Conservation (phyloP, 495 filamentous ascomycete species). For the Talaromyces nanjingensis region DNA sequence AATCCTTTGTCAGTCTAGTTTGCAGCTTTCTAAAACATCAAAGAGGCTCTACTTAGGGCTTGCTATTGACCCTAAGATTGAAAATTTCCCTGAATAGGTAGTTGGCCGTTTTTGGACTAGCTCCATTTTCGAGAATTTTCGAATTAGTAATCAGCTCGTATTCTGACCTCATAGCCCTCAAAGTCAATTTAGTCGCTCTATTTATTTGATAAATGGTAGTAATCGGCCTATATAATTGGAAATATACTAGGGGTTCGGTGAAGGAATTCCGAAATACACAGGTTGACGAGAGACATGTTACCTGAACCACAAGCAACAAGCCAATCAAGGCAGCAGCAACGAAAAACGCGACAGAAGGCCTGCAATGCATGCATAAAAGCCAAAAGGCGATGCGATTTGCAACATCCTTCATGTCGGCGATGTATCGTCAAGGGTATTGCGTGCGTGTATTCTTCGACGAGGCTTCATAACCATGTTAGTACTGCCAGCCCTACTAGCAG, state of each 20-base stretch:
- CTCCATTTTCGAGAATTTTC: not conserved
- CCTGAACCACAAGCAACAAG: not conserved
- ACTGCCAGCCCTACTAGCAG: not conserved
- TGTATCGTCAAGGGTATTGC: constrained; percentile 32
- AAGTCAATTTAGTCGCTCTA: no score
- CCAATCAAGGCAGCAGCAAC: not conserved
- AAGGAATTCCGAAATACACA: not conserved
- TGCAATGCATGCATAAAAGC: constrained; percentile 45
- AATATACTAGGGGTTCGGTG: not conserved
- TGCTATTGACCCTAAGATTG: not conserved
- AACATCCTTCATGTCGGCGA: constrained; percentile 39
- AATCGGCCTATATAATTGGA: not conserved
- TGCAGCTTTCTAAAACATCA: not conserved
- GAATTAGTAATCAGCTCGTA: not conserved
- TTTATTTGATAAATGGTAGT: no score
- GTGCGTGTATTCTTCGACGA: constrained; percentile 34
- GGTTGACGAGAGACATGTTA: not conserved
- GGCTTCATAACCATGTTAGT: not conserved
- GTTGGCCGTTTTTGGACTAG: not conserved
- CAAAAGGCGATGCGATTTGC: constrained; percentile 46
- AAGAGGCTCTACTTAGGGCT: not conserved
- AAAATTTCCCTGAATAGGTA: not conserved
- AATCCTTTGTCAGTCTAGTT: not conserved
- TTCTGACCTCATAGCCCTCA: not conserved
- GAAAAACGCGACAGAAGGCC: constrained; percentile 36